These are phyloP conservation scores for Ustilago esculenta DNA, from an alignment of 1,284 basidiomycete genomes.

Conservation along the genomic window DNA sequence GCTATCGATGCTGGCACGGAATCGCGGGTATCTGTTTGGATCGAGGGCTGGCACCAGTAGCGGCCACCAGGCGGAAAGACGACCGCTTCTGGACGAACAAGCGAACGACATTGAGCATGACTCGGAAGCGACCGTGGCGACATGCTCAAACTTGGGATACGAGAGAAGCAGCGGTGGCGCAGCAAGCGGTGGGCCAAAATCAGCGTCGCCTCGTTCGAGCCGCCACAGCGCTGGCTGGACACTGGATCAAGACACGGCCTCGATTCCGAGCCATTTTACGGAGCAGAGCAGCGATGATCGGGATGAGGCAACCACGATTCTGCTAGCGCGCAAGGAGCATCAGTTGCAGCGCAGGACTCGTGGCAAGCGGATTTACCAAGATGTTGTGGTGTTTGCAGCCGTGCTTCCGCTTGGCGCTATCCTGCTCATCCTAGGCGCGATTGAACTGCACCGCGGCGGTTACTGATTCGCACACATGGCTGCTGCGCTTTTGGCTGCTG, in stretches of 20 bases:
- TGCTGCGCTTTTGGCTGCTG: not conserved
- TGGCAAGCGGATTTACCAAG: constrained; percentile 48
- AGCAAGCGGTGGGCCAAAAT: not conserved
- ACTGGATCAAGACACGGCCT: constrained; percentile 11
- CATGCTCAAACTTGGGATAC: not conserved
- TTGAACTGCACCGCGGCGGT: constrained; percentile 44
- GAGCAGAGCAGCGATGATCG: constrained; percentile 38
- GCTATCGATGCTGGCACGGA: constrained; percentile 44
- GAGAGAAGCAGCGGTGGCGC: not conserved
- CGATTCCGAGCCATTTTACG: constrained; percentile 45
- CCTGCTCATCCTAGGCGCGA: constrained; percentile 38
- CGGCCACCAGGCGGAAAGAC: constrained; percentile 16
- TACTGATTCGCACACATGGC: constrained; percentile 18
- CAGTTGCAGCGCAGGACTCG: constrained; percentile 55
- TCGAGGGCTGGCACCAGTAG: constrained; percentile 16
- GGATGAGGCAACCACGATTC: constrained; percentile 58
- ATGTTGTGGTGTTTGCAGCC: constrained; percentile 48
- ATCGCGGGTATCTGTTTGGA: constrained; percentile 38
- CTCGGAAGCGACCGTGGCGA: not conserved
- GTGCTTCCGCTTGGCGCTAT: constrained; percentile 54
- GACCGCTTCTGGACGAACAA: constrained; percentile 35
- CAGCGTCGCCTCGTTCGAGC: constrained; percentile 3
- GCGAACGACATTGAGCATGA: not conserved
- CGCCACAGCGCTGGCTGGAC: constrained; percentile 10
- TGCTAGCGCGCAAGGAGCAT: constrained; percentile 62